Conservation (phyloP, 1,284 basidiomycete genomes). For the Fomes fomentarius region DNA sequence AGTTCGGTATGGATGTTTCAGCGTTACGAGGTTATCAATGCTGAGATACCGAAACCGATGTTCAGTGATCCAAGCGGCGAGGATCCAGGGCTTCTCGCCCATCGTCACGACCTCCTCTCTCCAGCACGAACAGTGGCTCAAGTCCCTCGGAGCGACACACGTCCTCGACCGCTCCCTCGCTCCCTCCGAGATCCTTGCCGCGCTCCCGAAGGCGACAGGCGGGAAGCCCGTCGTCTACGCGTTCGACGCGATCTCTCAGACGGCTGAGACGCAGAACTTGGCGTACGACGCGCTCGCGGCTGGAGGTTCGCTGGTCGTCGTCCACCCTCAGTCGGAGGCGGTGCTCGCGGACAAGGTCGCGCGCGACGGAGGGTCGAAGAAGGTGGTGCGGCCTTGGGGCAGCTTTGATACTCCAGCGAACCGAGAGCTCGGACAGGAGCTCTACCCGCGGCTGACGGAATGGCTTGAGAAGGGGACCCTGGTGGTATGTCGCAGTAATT, state of each 20-base stretch:
- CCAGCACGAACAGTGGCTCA: conserved; percentile 31
- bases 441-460: conserved; percentile 34
- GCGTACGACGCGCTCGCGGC: conserved; percentile 33
- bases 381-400: conserved; percentile 8
- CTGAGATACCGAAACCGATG: conserved; percentile 39
- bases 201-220: conserved; percentile 13
- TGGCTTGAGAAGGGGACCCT: conserved; percentile 40
- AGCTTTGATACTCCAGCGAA: conserved; percentile 19
- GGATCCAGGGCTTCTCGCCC: background rate
- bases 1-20: conserved; percentile 42
- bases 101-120: background rate
- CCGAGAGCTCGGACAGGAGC: conserved; percentile 26
- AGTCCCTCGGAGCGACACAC: conserved; percentile 56
- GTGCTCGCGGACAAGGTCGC: conserved; percentile 10
- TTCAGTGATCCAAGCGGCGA: conserved; percentile 20
- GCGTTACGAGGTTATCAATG: too few relatives aligned
- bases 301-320: conserved; percentile 28
- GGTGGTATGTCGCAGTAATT: conserved; percentile 32
- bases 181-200: conserved; percentile 44
- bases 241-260: conserved; percentile 41
- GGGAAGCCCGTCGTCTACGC: conserved; percentile 35
- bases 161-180: conserved; percentile 39
- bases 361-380: conserved; percentile 3
- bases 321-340: conserved; percentile 10
- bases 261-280: conserved; percentile 19